Evolutionary conservation across 441 rosid genomes (phyloP).

Genomic region (Arabidopsis hybrid): DNA sequence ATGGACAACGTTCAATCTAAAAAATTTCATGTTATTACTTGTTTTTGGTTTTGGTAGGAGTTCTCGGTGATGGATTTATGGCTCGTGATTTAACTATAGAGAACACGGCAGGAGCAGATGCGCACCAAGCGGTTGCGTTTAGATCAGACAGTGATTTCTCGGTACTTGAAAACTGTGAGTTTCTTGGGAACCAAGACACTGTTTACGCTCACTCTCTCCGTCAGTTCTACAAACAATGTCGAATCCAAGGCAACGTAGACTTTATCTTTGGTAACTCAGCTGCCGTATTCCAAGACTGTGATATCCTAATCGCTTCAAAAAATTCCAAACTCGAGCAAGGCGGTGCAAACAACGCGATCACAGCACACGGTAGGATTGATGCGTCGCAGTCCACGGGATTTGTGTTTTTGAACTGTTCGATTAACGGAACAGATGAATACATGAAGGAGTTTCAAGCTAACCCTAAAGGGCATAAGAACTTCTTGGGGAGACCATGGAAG

Average conservation of each 20-base stretch:
- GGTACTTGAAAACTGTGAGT: constrained; percentile 77
- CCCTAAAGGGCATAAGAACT: constrained; percentile 71
- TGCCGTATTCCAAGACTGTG: constrained; percentile 73
- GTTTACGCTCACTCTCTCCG: constrained; percentile 90
- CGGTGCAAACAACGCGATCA: constrained; percentile 69
- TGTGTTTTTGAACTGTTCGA: constrained; percentile 72
- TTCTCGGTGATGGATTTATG: constrained; percentile 94
- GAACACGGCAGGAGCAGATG: constrained; percentile 86
- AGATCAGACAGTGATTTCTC: constrained; percentile 90
- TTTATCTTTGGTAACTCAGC: constrained; percentile 86
- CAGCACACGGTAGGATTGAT: constrained; percentile 93
- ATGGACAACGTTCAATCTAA: background rate
- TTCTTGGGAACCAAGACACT: constrained; percentile 91
- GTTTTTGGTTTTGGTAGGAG: constrained; percentile 53
- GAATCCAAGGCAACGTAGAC: constrained; percentile 84
- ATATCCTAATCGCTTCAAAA: constrained; percentile 65
- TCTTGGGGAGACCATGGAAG: constrained; percentile 94
- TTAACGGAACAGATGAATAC: constrained; percentile 82
- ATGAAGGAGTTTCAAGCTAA: constrained; percentile 61
- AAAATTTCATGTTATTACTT: background rate
- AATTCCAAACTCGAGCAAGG: constrained; percentile 60
- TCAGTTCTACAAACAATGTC: constrained; percentile 84
- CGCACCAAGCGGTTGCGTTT: constrained; percentile 95
- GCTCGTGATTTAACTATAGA: constrained; percentile 78
- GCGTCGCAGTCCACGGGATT: constrained; percentile 83